phyloP scores from a whole-genome alignment of 2,329 filamentous ascomycete genomes.

The Clonostachys byssicola region DNA sequence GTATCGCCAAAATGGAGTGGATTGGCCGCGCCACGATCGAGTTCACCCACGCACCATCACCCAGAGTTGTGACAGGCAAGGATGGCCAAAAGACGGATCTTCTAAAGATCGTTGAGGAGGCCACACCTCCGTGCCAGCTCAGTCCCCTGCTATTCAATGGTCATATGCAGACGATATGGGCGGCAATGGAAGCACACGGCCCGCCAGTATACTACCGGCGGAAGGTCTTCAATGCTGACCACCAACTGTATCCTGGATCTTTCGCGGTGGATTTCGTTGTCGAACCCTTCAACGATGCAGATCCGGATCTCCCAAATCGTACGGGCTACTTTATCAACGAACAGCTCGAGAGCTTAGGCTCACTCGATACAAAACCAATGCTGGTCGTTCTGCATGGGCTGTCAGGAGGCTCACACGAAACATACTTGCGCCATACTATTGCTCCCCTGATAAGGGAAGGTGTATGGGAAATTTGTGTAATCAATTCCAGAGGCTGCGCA shows the following conservation, averaged over 20 bases:
- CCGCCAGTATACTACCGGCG: constrained; percentile 78
- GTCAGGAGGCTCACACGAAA: constrained; percentile 85
- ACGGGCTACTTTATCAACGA: constrained; percentile 71
- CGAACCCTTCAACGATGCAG: constrained; percentile 43
- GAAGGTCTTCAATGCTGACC: constrained; percentile 31
- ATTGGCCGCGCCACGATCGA: constrained; percentile 61
- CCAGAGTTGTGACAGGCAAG: constrained; percentile 54
- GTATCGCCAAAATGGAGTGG: constrained; percentile 51
- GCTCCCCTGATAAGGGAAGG: constrained; percentile 67
- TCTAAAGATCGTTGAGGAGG: constrained; percentile 63
- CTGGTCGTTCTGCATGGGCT: constrained; percentile 85
- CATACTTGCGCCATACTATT: constrained; percentile 82
- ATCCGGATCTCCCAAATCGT: constrained; percentile 65
- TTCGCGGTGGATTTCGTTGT: constrained; percentile 90
- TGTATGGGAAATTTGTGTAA: constrained; percentile 83
- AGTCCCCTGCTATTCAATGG: constrained; percentile 96
- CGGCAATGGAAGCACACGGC: constrained; percentile 65
- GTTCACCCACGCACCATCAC: constrained; percentile 58
- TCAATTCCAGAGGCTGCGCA: constrained; percentile 91
- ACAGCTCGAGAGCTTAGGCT: constrained; percentile 63
- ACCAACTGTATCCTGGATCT: constrained; percentile 62
- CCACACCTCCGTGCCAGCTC: constrained; percentile 78
- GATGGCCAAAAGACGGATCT: constrained; percentile 61
- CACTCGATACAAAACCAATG: constrained; percentile 78
- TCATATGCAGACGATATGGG: constrained; percentile 87